Evolutionary conservation across 176 grass and related monocot species (phyloP), one percentile per base, ranked within the genome.

Genomic region (Zizania latifolia): DNA sequence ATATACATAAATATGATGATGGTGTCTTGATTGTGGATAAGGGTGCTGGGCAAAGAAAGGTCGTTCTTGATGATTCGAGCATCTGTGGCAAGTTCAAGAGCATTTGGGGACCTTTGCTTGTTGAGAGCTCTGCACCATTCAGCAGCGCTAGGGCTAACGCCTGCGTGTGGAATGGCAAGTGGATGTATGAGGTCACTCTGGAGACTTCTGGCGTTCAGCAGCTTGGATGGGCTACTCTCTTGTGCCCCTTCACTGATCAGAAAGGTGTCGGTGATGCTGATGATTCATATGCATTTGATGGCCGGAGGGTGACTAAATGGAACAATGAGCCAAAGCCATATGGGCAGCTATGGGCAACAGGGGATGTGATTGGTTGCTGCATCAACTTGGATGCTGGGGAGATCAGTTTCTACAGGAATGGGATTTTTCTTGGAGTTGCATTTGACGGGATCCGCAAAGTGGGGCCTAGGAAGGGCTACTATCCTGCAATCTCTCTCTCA

Each of bases 181-280:
- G 88, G 89, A 96, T 96, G 92, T 96, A 91, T 82, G 92, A 96
- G 58, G 86, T 89, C 19, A 88, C 81, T 56, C 58, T 96, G 39
- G 92, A 96, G 80, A 96, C 92, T 33, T 89, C 82, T 55, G 92
- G 92, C 70, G 83, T 96, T 28, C 92, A 96, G 68, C 92, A 96
- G 41, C 82, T 96, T 81, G 92, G 92, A 65, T 96, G 88, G 88
- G 76, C 89, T 65, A 91, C 77, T n/a, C 19, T 89, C 46, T 67
- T 67, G n/a, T 87, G 85, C 35, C 76, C 83, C 12, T 96, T 96
- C 60, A 96, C 89, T 26, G 89, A 91, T 77, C 79, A 76, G 68
- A 91, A 91, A 87, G 92, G 92, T 23, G 92, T 96, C 30, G 92
- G 92, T 36, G 86, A 96, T 85, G 57, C 71, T 36, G 92, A 96